Conservation (phyloP, 2,329 filamentous ascomycete species). For the Aspergillus pseudoviridinutans region DNA sequence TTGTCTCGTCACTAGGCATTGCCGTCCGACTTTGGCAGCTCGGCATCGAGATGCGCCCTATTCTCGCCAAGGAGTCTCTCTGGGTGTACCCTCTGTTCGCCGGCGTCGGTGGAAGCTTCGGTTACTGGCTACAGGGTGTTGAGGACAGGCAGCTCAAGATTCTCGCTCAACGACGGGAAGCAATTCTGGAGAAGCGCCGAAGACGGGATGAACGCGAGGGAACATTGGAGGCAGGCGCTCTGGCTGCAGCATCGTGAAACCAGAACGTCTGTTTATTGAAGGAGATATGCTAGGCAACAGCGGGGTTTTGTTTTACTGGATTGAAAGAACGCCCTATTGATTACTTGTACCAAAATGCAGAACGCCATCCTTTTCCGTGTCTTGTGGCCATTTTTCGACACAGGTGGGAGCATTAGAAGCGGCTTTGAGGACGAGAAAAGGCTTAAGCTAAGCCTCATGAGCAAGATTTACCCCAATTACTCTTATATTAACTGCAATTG, state of each 20-base stretch:
- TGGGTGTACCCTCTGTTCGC: slow-evolving; percentile 93
- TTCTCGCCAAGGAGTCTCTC: slow-evolving; percentile 78
- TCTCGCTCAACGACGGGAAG: slow-evolving; percentile 72
- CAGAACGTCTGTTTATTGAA: background rate
- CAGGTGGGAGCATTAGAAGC: background rate
- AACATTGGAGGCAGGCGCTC: slow-evolving; percentile 30
- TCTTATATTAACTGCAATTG: background rate
- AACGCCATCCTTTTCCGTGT: slow-evolving; percentile 12
- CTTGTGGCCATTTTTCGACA: background rate
- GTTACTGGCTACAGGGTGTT: slow-evolving; percentile 93
- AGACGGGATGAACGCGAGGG: slow-evolving; percentile 66
- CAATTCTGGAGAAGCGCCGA: slow-evolving; percentile 83
- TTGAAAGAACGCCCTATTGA: slow-evolving; percentile 1
- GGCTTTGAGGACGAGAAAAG: background rate
- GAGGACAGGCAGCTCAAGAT: slow-evolving; percentile 76
- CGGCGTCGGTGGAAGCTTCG: slow-evolving; percentile 81
- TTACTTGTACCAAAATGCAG: slow-evolving; percentile 32
- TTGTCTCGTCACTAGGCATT: slow-evolving; percentile 59
- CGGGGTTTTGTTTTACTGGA: background rate
- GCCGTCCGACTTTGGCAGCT: slow-evolving; percentile 94
- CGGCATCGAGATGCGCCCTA: slow-evolving; percentile 95
- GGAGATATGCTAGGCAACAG: background rate
- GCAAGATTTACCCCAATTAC: background rate
- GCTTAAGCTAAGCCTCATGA: background rate
- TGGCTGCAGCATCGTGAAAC: slow-evolving; percentile 36